Conservation (phyloP, 176 grass and related monocot species). For the Tillandsia fasciculata region DNA sequence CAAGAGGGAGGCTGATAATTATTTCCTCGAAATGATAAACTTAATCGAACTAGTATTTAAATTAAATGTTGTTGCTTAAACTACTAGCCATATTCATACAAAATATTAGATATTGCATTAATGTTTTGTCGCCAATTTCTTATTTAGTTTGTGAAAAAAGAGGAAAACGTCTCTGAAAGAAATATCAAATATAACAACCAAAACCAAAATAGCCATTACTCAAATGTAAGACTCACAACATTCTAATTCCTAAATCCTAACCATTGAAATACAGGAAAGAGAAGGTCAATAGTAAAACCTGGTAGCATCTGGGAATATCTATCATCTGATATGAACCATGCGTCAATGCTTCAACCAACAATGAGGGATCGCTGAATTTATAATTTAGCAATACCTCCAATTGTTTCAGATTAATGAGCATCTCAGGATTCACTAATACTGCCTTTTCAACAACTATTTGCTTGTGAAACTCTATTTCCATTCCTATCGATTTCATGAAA, state of each 20-base stretch:
- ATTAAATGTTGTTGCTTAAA: neutral
- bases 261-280: neutral
- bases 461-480: slow-evolving; percentile 39
- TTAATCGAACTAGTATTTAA: neutral
- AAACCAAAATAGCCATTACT: no score
- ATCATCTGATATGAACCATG: slow-evolving; percentile 54
- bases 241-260: no score
- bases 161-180: neutral
- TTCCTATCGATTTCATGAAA: slow-evolving; percentile 46
- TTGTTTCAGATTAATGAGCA: slow-evolving; percentile 39
- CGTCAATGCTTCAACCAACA: slow-evolving; percentile 73
- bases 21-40: no score
- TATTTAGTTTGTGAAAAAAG: no score
- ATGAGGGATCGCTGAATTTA: slow-evolving; percentile 34
- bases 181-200: neutral
- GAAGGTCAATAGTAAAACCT: slow-evolving; percentile 31
- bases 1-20: no score
- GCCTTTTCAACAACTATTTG: slow-evolving; percentile 28
- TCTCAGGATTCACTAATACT: slow-evolving; percentile 14
- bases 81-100: no score
- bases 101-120: no score
- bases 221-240: no score
- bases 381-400: slow-evolving; percentile 43
- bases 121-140: no score
- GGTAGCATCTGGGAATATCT: slow-evolving; percentile 51